Percentiles rank a stretch among this genome's conserved stretches.
phyloP scores from a whole-genome alignment of 2,329 filamentous ascomycete species.

The Arthrobotrys sinensis region DNA sequence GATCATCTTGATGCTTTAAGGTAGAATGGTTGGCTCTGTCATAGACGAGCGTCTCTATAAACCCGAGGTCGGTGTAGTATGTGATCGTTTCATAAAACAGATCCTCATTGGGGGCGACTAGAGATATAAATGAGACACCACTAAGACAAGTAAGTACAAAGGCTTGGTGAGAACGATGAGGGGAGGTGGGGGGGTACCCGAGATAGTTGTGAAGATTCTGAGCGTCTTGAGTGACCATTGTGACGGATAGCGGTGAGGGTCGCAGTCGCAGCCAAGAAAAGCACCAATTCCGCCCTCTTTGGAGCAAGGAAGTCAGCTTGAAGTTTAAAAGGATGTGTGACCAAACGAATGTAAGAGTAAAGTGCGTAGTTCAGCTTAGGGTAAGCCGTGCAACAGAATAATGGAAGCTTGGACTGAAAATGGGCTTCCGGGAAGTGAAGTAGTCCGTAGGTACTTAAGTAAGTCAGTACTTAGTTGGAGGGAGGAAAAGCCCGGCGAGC shows the following conservation, averaged over 20 bases:
- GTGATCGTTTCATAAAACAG: conserved; percentile 64
- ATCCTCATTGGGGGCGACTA: conserved; percentile 64
- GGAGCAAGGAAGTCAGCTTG: conserved; percentile 21
- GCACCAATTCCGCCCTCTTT: conserved; percentile 29
- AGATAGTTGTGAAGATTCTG: conserved; percentile 62
- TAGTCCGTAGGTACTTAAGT: too few relatives aligned
- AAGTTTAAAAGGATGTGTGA: not conserved
- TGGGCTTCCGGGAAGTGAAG: too few relatives aligned
- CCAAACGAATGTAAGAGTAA: not conserved
- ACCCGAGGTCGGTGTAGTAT: conserved; percentile 65
- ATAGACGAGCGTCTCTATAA: conserved; percentile 64
- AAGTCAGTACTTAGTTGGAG: too few relatives aligned
- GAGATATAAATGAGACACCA: conserved; percentile 64
- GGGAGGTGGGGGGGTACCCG: conserved; percentile 57
- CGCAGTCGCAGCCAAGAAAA: conserved; percentile 7
- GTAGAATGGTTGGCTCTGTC: conserved; percentile 62
- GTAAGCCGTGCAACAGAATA: too few relatives aligned
- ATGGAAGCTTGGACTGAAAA: too few relatives aligned
- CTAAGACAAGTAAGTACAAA: conserved; percentile 49
- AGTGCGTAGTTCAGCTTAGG: too few relatives aligned
- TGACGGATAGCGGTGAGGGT: conserved; percentile 31
- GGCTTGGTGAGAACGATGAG: conserved; percentile 11
- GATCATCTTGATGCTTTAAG: conserved; percentile 62
- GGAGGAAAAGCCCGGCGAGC: too few relatives aligned
- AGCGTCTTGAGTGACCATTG: conserved; percentile 60